A percentile compares a stretch with the other conserved stretches of the same genome.
phyloP scores from a whole-genome alignment of 2,329 filamentous ascomycete species.

The Sporothrix luriei region DNA sequence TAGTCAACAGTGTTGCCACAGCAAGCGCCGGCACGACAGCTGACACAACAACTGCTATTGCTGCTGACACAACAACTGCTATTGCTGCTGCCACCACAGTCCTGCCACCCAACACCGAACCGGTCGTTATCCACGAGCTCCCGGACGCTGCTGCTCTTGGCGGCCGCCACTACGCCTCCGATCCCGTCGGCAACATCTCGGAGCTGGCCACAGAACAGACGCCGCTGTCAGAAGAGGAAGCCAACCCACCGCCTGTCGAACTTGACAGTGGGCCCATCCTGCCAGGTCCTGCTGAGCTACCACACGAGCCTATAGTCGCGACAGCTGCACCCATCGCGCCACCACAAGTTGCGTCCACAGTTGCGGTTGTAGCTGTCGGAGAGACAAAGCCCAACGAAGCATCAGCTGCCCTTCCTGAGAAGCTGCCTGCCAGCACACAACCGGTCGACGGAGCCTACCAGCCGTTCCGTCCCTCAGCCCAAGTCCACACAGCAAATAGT shows the following conservation, averaged over 20 bases:
- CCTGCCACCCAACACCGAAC: constrained; percentile 36
- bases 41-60: too few species aligned
- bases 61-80: constrained; percentile 32
- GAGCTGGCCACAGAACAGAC: constrained; percentile 54
- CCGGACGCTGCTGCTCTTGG: constrained; percentile 37
- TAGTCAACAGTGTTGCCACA: constrained; percentile 18
- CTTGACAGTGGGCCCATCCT: constrained; percentile 44
- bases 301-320: constrained; percentile 40
- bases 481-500: constrained; percentile 31
- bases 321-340: background rate
- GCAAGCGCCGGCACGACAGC: constrained; percentile 37
- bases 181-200: constrained; percentile 51
- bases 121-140: constrained; percentile 37
- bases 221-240: constrained; percentile 47
- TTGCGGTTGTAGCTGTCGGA: constrained; percentile 5
- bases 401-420: background rate
- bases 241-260: constrained; percentile 51
- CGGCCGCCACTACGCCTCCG: constrained; percentile 38
- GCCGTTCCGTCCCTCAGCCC: background rate
- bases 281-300: constrained; percentile 47
- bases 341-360: background rate
- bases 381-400: constrained; percentile 6
- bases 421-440: background rate
- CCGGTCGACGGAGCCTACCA: background rate
- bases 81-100: constrained; percentile 35